Base-by-base conservation (phyloP, 768 basidiomycete species). In the Rhodotorula graminis region DNA sequence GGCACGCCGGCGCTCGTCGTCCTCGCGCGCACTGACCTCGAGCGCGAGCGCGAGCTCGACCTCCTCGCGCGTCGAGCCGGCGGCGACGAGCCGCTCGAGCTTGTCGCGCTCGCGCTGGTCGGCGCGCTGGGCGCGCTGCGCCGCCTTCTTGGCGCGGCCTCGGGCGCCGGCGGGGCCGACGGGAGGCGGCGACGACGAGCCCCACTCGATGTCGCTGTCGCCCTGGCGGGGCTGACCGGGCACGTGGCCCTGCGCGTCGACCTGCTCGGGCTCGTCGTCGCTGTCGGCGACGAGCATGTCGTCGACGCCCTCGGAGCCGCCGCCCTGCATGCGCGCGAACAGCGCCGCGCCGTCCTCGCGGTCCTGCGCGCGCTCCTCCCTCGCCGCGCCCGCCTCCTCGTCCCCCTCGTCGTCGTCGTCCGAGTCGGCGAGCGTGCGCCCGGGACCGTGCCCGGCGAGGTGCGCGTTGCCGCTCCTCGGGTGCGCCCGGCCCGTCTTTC, bases 131-230 rank as follows among this genome's bases (percentile, higher is more conserved):
- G 50, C 47, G 18, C 64, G 60, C 56, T 61, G 67, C 21, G 18
- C 27, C 7, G 44, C 42, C 29, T 63, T 66, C n/a, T 62, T 62
- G 19, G 31, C 47, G 11, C 57, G 40, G 49, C 69, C 33, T 58
- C 67, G 25, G 50, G 37, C 37, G 37, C 37, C 37, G 42, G 23
- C 29, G 23, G 42, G 16, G 29, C 59, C 40, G 23, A 9, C 18
- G 66, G 40, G 0, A 37, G 64, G 67, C 29, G 72, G 74, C 27
- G 59, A 37, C 12, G 47, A 65, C 1, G n/a, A 46, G 4, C 74
- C 74, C 74, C 74, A 75, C 8, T 75, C 74, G 58, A 75, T 56
- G 59, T 75, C 74, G 18, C 70, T 72, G 46, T 75, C 74, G 37
- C 52, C 68, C 4, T 56, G 11, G 16, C 74, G 49, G 29, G 74